Evolutionary conservation across 1,284 basidiomycete genomes (phyloP), one percentile per base, ranked within the genome.

Genomic region (Macrocybe sp.): DNA sequence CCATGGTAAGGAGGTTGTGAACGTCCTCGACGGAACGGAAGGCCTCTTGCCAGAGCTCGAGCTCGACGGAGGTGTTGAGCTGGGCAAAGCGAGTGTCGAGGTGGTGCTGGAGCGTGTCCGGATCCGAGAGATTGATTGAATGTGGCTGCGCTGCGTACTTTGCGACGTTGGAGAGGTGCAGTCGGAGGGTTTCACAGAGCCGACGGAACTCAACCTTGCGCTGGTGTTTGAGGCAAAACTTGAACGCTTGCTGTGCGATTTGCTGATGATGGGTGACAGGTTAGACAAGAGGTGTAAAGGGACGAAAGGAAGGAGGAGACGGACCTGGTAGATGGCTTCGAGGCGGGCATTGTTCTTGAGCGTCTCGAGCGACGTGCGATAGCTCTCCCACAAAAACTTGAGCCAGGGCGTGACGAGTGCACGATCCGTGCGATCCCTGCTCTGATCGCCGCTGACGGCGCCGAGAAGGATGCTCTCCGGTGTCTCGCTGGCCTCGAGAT

Each of bases 11-110:
- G 41, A 99, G 79, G 61, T 94, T 95, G 73, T 99, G 96, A 37
- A 99, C 92, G 66, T 99, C 97, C 67, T 99, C 96, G 52, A 98
- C 92, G 40, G 92, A 94, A 52, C 97, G 89, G 82, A 98, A 99
- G 4, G 94, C 96, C 67, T 99, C 96, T 65, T 98, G 96, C 97
- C 96, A 99, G 42, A 99, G 80, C 72, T 99, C 97, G 54, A 99
- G 86, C 68, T 98, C 93, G 54, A 98, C 95, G 6, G 95, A 95
- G n/a, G 92, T 89, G 64, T 96, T 94, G 55, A 99, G 85, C 74
- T 99, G 96, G 33, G 93, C 89, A 66, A 99, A 98, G 51, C 97
- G 92, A 12, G 94, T 98, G 67, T 99, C 97, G 52, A 99, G 87
- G 70, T 98, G 92, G 59, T 93, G 93, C 64, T 97, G 91, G 40